phyloP scores from a whole-genome alignment of 768 basidiomycete genomes.

The Exidia glandulosa region DNA sequence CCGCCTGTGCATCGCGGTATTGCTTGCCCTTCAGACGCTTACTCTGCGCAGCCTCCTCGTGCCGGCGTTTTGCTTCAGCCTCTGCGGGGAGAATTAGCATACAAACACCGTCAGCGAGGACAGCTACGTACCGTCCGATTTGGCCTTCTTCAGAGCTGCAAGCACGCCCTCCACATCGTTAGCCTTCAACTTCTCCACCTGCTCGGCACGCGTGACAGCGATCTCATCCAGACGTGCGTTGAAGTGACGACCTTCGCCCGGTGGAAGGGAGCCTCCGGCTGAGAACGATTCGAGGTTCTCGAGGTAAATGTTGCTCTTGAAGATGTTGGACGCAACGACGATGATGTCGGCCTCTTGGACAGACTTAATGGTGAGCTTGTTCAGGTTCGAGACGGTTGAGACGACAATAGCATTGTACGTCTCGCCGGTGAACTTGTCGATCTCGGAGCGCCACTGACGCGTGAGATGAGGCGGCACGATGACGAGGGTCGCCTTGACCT shows the following conservation, averaged over 20 bases:
- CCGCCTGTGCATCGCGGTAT: constrained; percentile 51
- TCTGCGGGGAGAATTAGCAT: constrained; percentile 19
- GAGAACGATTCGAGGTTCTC: constrained; percentile 65
- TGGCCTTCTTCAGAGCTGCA: constrained; percentile 51
- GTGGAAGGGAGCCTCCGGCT: constrained; percentile 55
- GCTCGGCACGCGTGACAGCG: constrained; percentile 43
- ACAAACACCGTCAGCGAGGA: constrained; percentile 4
- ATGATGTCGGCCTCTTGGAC: constrained; percentile 77
- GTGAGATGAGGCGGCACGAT: constrained; percentile 86
- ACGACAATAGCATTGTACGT: constrained; percentile 57
- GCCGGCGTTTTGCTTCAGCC: constrained; percentile 32
- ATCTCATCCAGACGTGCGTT: constrained; percentile 64
- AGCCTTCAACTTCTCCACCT: constrained; percentile 57
- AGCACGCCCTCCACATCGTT: constrained; percentile 54
- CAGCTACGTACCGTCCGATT: constrained; percentile 42
- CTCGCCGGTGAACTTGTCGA: constrained; percentile 61
- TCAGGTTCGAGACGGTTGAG: constrained; percentile 58
- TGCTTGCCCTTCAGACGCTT: constrained; percentile 70
- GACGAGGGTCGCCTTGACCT: constrained; percentile 70
- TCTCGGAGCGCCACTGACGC: constrained; percentile 83
- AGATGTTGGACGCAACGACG: constrained; percentile 77
- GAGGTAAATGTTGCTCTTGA: constrained; percentile 65
- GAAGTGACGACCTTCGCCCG: constrained; percentile 77
- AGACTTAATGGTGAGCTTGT: constrained; percentile 58
- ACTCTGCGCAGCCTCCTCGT: constrained; percentile 32